Evolutionary conservation across 2,329 filamentous ascomycete species (phyloP).

Genomic region (Aspergillus sp.): DNA sequence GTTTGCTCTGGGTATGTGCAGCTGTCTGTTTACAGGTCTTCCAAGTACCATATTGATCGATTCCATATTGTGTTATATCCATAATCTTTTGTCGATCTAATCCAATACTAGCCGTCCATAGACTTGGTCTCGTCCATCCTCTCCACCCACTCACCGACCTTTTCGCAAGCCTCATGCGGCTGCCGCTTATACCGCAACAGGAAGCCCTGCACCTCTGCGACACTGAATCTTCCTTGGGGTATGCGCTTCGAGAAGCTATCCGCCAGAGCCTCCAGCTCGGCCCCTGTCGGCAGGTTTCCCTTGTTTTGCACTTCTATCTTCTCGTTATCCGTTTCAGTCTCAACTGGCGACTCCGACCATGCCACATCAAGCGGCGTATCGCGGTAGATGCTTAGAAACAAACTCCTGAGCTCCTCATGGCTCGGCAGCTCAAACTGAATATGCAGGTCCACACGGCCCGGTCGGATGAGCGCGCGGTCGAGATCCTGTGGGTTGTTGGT

Average conservation of each 20-base stretch:
- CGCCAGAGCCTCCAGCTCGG: slow-evolving; percentile 34
- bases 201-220: slow-evolving; percentile 69
- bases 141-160: slow-evolving; percentile 41
- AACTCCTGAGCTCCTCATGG: slow-evolving; percentile 31
- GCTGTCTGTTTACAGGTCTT: too few relatives aligned
- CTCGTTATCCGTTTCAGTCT: slow-evolving; percentile 41
- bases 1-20: too few relatives aligned
- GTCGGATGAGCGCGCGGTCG: slow-evolving; percentile 72
- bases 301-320: slow-evolving; percentile 30
- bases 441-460: slow-evolving; percentile 73
- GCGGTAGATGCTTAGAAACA: slow-evolving; percentile 37
- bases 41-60: too few relatives aligned
- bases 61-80: too few relatives aligned
- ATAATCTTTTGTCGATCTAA: too few relatives aligned
- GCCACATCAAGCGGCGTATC: slow-evolving; percentile 12
- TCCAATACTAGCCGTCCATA: neutral
- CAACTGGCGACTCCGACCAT: slow-evolving; percentile 7
- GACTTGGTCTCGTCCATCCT: neutral
- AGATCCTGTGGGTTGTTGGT: slow-evolving; percentile 75
- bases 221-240: slow-evolving; percentile 58
- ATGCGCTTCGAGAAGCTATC: slow-evolving; percentile 57
- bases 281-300: neutral
- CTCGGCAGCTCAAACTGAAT: slow-evolving; percentile 57
- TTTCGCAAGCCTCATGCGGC: slow-evolving; percentile 59
- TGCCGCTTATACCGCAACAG: slow-evolving; percentile 65